Conservation (phyloP, 495 filamentous ascomycete genomes). For the Saxophila tyrrhenica region DNA sequence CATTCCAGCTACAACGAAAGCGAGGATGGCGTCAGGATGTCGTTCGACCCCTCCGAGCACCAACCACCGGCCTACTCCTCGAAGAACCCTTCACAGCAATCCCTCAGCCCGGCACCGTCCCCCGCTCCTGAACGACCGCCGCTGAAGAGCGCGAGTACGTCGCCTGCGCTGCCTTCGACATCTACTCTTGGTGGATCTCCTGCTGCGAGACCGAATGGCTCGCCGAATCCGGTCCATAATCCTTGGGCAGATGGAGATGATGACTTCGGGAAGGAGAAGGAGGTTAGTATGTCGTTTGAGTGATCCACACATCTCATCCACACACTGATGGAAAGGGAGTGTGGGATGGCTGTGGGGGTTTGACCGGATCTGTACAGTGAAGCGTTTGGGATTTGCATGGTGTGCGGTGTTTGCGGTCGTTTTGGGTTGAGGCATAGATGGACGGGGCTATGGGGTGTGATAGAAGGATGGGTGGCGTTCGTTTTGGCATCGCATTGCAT, state of each 20-base stretch:
- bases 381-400: neutral
- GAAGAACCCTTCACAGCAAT: neutral
- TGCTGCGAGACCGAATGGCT: neutral
- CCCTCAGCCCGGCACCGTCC: neutral
- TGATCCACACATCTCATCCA: too few species aligned
- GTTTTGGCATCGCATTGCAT: too few species aligned
- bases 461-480: too few species aligned
- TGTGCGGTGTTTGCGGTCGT: neutral
- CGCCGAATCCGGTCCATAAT: constrained; percentile 7
- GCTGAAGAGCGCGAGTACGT: neutral
- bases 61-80: neutral
- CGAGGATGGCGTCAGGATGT: constrained; percentile 1
- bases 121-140: neutral
- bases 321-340: too few species aligned
- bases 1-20: too few species aligned
- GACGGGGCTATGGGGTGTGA: too few species aligned
- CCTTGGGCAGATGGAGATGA: constrained; percentile 33
- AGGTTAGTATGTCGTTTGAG: constrained; percentile 65
- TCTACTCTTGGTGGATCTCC: neutral
- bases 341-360: neutral
- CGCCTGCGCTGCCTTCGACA: neutral
- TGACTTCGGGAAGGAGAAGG: constrained; percentile 27
- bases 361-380: neutral
- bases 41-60: constrained; percentile 7
- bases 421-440: too few species aligned